phyloP scores from a whole-genome alignment of 257 asterid species.

The Plantago elongata region DNA sequence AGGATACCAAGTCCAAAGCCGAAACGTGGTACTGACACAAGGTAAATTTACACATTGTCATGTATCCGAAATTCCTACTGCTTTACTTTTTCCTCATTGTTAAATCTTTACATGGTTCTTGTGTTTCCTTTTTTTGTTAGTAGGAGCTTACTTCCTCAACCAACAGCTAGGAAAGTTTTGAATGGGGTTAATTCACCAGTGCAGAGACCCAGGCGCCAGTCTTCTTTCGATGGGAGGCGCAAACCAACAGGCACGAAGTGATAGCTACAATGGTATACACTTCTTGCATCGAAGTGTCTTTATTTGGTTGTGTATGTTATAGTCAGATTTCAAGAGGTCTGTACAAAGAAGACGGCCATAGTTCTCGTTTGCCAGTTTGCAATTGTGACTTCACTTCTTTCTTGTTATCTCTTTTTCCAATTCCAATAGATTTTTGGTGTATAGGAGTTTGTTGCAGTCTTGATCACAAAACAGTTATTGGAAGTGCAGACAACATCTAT shows the following conservation, averaged over 20 bases:
- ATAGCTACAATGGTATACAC: slow-evolving; percentile 1
- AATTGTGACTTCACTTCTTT: no score
- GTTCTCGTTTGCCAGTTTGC: no score
- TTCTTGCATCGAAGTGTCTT: no score
- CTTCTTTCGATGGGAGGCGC: slow-evolving; percentile 38
- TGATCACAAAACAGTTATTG: not conserved
- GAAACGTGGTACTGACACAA: slow-evolving; percentile 41
- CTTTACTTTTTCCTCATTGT: not conserved
- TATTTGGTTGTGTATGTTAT: no score
- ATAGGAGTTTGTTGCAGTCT: no score
- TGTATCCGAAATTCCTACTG: not conserved
- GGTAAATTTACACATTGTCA: slow-evolving; percentile 29
- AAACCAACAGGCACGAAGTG: slow-evolving; percentile 42
- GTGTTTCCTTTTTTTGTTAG: not conserved
- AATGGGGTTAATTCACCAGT: slow-evolving; percentile 32
- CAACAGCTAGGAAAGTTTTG: slow-evolving; percentile 43
- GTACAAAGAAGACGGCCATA: no score
- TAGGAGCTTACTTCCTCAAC: slow-evolving; percentile 71
- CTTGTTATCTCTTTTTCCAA: no score
- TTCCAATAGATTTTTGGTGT: no score
- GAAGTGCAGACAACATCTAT: not conserved
- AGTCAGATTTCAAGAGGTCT: no score
- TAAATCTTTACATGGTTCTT: not conserved
- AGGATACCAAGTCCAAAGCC: slow-evolving; percentile 44
- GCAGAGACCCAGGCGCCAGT: slow-evolving; percentile 35